Base-by-base conservation (phyloP, 768 basidiomycete species). In the Dentipellis sp. region DNA sequence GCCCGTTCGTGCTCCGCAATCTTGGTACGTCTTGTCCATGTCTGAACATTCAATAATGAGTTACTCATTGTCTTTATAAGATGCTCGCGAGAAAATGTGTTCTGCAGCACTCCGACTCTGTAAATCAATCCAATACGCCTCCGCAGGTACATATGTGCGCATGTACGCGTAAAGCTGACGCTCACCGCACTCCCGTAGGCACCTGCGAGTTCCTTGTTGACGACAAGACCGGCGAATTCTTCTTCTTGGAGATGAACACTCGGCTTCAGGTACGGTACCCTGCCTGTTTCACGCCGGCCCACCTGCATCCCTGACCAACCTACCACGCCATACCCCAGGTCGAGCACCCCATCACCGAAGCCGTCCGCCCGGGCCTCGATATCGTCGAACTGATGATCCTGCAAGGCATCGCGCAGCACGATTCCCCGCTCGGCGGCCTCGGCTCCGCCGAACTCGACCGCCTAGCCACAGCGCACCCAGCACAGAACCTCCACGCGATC, bases 231-330 rank as follows among this genome's bases (percentile, higher is more conserved):
- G 76, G 72, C 0, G 62, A 71, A 1, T 85, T 83, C 68, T 86
- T 74, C 69, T 88, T 87, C 58, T 72, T 88, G 11, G 85, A 88
- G 65, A 81, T 87, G 79, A 87, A 88, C 58, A 82, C 82, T 0
- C 74, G 84, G 9, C 77, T 85, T 47, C 82, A 84, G 63, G 81
- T 74, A 53, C 52, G 9, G 39, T n/a, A 40, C n/a, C n/a, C 63
- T 39, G 40, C n/a, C 29, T 10, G 49, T 50, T 39, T 29, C 38
- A 21, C 23, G 1, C 37, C 5, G 52, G n/a, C 3, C 21, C 21
- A 4, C 8, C 1, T 23, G 53, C 34, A 58, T 58, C 37, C 58
- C 48, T 54, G 52, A 21, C 19, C n/a, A n/a, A n/a, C n/a, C n/a
- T n/a, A n/a, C n/a, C n/a, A n/a, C 10, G 53, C 9, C 10, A 36